Evolutionary conservation across 768 basidiomycete species (phyloP).

Genomic region (Mycena polygramma): DNA sequence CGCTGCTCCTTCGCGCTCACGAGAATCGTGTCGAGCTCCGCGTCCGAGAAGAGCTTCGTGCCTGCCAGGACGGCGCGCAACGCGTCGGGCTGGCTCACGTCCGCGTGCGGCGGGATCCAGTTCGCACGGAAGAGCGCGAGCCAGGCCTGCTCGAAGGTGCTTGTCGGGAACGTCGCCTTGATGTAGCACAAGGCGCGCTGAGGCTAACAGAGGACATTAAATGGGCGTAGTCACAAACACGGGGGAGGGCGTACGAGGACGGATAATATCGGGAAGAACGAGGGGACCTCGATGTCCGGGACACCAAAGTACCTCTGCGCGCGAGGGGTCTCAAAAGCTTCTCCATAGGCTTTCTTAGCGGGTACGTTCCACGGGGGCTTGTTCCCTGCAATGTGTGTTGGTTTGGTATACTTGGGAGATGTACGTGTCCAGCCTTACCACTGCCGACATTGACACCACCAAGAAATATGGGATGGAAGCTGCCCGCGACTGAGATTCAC

Average conservation of each 20-base stretch:
- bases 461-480: constrained; percentile 35
- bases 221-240: neutral
- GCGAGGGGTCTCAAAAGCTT: constrained; percentile 26
- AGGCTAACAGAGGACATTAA: constrained; percentile 9
- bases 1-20: constrained; percentile 26
- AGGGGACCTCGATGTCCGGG: constrained; percentile 19
- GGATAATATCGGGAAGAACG: constrained; percentile 33
- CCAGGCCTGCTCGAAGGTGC: constrained; percentile 34
- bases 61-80: constrained; percentile 15
- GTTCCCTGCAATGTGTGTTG: constrained; percentile 19
- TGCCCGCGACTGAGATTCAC: neutral
- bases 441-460: constrained; percentile 35
- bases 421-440: constrained; percentile 2
- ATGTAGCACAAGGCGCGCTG: constrained; percentile 39
- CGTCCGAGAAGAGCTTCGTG: constrained; percentile 29
- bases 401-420: neutral
- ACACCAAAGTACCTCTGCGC: constrained; percentile 29
- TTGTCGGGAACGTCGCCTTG: constrained; percentile 33
- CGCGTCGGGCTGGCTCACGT: constrained; percentile 26
- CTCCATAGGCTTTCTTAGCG: constrained; percentile 31
- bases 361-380: constrained; percentile 37
- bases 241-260: constrained; percentile 21
- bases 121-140: constrained; percentile 29
- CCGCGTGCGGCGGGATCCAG: constrained; percentile 34
- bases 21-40: constrained; percentile 32